Conservation (phyloP, 164 flowering plant species). For the Piper longum region DNA sequence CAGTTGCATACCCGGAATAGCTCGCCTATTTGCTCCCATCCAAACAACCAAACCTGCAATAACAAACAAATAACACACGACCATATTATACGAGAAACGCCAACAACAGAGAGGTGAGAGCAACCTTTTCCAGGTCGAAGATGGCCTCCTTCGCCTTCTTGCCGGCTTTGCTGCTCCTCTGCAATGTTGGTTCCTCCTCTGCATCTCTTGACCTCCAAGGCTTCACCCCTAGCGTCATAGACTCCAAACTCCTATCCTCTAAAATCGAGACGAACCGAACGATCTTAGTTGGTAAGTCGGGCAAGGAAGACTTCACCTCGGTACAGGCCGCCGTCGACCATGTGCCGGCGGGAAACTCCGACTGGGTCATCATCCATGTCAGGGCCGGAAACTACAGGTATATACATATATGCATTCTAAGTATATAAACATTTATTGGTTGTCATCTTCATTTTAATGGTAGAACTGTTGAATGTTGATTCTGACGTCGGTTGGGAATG, state of each 20-base stretch:
- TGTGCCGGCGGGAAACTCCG: conserved; percentile 51
- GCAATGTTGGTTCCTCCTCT: neutral
- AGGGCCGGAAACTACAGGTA: conserved; percentile 15
- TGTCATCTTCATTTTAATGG: no score
- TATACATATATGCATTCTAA: no score
- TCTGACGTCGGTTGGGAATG: no score
- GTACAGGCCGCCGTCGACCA: conserved; percentile 25
- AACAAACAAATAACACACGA: no score
- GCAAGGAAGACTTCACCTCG: conserved; percentile 48
- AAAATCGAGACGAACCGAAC: conserved; percentile 49
- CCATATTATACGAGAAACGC: no score
- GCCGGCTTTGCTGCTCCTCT: neutral
- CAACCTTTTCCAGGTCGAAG: neutral
- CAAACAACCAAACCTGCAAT: neutral
- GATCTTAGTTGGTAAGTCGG: conserved; percentile 51
- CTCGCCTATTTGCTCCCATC: neutral
- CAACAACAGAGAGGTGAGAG: neutral
- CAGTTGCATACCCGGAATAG: neutral
- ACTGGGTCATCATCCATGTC: conserved; percentile 70
- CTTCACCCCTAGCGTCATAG: conserved; percentile 12
- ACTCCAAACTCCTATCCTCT: conserved; percentile 44
- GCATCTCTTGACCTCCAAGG: neutral
- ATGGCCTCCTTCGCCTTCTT: neutral
- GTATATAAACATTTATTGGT: no score
- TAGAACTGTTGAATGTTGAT: no score